Conservation (phyloP, 345 rosid species). For the Trapa bicornis region DNA sequence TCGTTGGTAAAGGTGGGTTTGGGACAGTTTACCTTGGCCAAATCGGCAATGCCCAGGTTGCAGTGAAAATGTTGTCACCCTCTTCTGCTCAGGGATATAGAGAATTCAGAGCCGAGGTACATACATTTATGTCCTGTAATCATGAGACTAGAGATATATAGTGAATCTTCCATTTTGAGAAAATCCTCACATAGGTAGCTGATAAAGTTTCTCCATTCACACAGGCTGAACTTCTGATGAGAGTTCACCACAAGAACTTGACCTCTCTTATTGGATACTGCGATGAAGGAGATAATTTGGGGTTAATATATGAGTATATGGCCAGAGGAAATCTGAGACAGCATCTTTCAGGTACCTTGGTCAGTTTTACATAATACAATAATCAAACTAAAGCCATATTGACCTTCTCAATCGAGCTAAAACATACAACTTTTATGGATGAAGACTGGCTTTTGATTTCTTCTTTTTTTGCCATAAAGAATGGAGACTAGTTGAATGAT, state of each 20-base stretch:
- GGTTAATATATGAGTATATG: constrained; percentile 6
- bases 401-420: not conserved
- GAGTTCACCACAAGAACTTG: constrained; percentile 5
- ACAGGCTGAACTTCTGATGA: constrained; percentile 5
- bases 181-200: not conserved
- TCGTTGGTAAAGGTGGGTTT: constrained; percentile 5
- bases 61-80: constrained; percentile 2
- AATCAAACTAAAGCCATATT: not conserved
- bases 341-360: constrained; percentile 3
- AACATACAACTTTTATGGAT: not conserved
- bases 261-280: not conserved
- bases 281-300: not conserved
- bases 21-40: constrained; percentile 2
- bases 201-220: not conserved
- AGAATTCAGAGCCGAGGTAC: constrained; percentile 4
- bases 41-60: not conserved
- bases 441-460: too few relatives aligned
- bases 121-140: not conserved
- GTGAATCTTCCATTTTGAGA: too few relatives aligned
- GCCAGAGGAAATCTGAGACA: constrained; percentile 1
- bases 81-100: not conserved
- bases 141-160: not conserved
- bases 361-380: not conserved
- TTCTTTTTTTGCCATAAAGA: too few relatives aligned
- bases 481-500: too few relatives aligned